Conservation (phyloP, 2,329 filamentous ascomycete species). For the Cordyceps cicadae region DNA sequence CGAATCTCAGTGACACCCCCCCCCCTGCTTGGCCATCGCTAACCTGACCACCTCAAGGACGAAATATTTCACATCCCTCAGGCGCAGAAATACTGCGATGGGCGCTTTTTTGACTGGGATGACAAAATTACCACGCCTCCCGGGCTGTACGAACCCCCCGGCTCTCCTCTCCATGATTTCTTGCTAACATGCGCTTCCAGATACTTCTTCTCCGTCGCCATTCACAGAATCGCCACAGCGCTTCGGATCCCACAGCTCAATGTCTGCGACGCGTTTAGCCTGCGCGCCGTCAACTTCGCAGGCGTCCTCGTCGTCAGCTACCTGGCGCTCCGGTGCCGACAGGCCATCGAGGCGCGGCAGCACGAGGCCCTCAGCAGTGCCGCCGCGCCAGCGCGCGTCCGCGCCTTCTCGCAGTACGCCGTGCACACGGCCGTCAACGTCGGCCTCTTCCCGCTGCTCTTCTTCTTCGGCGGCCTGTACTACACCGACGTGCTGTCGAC, state of each 20-base stretch:
- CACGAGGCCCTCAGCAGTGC: conserved; percentile 16
- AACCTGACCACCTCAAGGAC: conserved; percentile 44
- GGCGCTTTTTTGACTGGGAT: conserved; percentile 74
- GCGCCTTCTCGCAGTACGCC: conserved; percentile 30
- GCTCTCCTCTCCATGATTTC: conserved; percentile 11
- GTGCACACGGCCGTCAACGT: conserved; percentile 68
- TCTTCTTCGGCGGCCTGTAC: conserved; percentile 93
- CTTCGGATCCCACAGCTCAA: conserved; percentile 2
- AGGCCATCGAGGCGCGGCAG: conserved; percentile 39
- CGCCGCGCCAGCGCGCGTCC: background rate
- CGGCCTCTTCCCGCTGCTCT: conserved; percentile 76
- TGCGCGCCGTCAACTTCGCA: conserved; percentile 42
- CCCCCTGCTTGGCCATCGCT: background rate
- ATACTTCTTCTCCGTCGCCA: conserved; percentile 34
- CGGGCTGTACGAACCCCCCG: conserved; percentile 51
- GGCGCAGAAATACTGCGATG: conserved; percentile 75
- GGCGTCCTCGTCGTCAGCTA: conserved; percentile 31
- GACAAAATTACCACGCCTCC: conserved; percentile 96
- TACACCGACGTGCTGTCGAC: conserved; percentile 90
- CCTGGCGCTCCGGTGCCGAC: conserved; percentile 44
- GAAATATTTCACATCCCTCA: conserved; percentile 87
- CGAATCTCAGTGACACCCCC: background rate
- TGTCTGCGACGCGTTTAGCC: conserved; percentile 23
- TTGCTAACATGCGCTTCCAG: conserved; percentile 20
- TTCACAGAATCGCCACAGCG: background rate